These are phyloP conservation scores for Apiotrichum siamense DNA, from an alignment of 1,284 basidiomycete species.

Conservation along the genomic window DNA sequence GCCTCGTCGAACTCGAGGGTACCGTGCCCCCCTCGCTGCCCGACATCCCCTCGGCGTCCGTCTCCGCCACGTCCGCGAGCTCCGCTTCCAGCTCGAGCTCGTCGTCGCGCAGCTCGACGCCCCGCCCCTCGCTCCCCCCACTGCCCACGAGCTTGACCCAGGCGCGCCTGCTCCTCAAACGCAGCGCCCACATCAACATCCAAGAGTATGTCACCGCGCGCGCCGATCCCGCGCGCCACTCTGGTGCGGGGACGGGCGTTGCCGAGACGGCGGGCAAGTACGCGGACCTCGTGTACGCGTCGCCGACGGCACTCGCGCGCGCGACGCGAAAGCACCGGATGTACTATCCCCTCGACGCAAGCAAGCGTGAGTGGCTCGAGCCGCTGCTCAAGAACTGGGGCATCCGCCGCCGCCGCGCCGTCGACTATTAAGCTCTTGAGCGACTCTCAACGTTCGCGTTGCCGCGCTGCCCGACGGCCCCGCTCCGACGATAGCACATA, in stretches of 20 bases:
- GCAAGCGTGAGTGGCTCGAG: slow-evolving; percentile 36
- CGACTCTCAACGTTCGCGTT: not conserved
- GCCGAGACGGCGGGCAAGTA: slow-evolving; percentile 14
- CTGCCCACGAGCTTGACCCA: slow-evolving; percentile 30
- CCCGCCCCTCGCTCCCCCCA: slow-evolving; percentile 10
- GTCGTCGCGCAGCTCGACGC: slow-evolving; percentile 7
- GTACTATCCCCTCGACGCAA: slow-evolving; percentile 17
- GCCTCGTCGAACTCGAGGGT: slow-evolving; percentile 20
- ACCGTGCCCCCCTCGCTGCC: slow-evolving; percentile 5
- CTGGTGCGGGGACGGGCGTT: not conserved
- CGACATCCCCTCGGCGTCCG: slow-evolving; percentile 2
- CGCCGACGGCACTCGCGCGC: slow-evolving; percentile 16
- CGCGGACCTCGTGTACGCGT: slow-evolving; percentile 24
- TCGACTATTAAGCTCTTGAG: not conserved
- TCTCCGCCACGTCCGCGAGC: not conserved
- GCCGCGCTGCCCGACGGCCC: no score
- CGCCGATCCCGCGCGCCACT: not conserved
- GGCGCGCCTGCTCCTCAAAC: slow-evolving; percentile 28
- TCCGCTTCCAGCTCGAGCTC: not conserved
- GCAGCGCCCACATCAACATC: slow-evolving; percentile 36
- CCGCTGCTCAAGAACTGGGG: slow-evolving; percentile 38
- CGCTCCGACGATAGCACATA: no score
- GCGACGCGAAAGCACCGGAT: slow-evolving; percentile 19
- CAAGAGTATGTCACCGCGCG: slow-evolving; percentile 34
- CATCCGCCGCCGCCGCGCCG: slow-evolving; percentile 4